Conservation (phyloP, 2,329 filamentous ascomycete species). For the Mycosphaerella arachidis region DNA sequence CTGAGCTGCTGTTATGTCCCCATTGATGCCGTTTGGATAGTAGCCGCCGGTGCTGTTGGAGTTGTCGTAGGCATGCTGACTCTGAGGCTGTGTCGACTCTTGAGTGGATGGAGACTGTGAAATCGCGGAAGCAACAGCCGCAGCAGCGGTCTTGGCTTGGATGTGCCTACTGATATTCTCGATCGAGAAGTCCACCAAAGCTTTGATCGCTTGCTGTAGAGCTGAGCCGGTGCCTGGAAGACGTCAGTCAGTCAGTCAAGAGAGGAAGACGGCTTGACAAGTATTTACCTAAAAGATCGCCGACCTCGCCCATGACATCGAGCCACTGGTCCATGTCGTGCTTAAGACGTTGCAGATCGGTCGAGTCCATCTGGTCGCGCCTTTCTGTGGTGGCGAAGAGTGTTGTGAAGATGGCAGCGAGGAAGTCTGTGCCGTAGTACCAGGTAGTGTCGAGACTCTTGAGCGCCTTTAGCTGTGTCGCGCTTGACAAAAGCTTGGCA, state of each 20-base stretch:
- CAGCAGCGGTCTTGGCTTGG: slow-evolving; percentile 38
- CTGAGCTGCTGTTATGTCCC: slow-evolving; percentile 6
- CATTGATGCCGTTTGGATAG: slow-evolving; percentile 12
- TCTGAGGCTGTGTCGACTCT: not conserved
- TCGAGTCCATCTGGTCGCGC: slow-evolving; percentile 54
- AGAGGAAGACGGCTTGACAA: not conserved
- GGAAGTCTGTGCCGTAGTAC: slow-evolving; percentile 68
- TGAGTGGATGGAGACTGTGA: slow-evolving; percentile 7
- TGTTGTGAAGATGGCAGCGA: slow-evolving; percentile 68
- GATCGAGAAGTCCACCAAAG: slow-evolving; percentile 47
- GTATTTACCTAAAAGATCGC: slow-evolving; percentile 60
- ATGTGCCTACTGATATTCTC: slow-evolving; percentile 45
- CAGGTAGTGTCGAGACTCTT: slow-evolving; percentile 73
- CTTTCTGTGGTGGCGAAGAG: slow-evolving; percentile 67
- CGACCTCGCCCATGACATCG: slow-evolving; percentile 62
- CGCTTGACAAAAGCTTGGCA: slow-evolving; percentile 58
- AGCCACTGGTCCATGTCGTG: slow-evolving; percentile 68
- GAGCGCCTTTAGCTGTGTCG: slow-evolving; percentile 56
- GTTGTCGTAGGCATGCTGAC: slow-evolving; percentile 11
- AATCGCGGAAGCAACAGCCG: slow-evolving; percentile 38
- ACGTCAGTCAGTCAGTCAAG: not conserved
- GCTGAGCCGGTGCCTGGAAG: slow-evolving; percentile 39
- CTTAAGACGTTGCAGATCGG: slow-evolving; percentile 57
- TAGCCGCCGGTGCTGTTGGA: slow-evolving; percentile 11
- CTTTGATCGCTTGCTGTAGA: slow-evolving; percentile 46